Base-by-base conservation (phyloP, 495 filamentous ascomycete genomes). In the Penicillium arizonense region DNA sequence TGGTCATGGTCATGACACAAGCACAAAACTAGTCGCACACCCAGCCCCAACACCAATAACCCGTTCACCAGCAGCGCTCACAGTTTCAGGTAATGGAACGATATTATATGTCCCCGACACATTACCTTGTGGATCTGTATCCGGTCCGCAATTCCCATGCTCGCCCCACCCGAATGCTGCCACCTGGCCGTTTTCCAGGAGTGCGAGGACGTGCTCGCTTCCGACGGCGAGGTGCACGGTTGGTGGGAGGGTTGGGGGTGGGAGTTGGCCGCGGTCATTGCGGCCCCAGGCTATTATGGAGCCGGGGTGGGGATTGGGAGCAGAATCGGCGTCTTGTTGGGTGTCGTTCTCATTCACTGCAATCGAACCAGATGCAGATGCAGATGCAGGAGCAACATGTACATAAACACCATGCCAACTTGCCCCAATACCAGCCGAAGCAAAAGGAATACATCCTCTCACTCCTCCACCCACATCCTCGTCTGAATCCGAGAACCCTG, bases 151-250 rank as follows among this genome's bases (percentile, higher is more conserved):
- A 69, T 97, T 97, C 10, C 94, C 94, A 78, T 98, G 94, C 73
- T 96, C 90, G 1, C 91, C 91, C 93, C 94, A 98, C 13, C 94
- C 94, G 88, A 91, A 97, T 3, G 86, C 80, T 35, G 90, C 65
- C 11, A 96, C 70, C 18, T 61, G 70, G 1, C 82, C 81, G 43
- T 79, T 74, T n/a, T 68, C 72, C 3, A 84, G 79, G 26, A 91
- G 59, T 8, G 82, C 89, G 55, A 97, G 57, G 11, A 76, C 82
- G 71, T 98, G 94, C 71, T 97, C 93, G 63, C 91, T 96, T 1
- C 94, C 94, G 38, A 84, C 84, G 13, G 88, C 89, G 12, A 97
- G 71, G 14, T 74, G 62, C 14, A 71, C 62, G 21, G 86, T 58
- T 3, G 48, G 35, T 4, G 81, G 80, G 26, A 91, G 56, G 20